A percentile compares a stretch with the other conserved stretches of the same genome.
phyloP scores from a whole-genome alignment of 169 alveolate genomes.

The Plasmodium gallinaceum region DNA sequence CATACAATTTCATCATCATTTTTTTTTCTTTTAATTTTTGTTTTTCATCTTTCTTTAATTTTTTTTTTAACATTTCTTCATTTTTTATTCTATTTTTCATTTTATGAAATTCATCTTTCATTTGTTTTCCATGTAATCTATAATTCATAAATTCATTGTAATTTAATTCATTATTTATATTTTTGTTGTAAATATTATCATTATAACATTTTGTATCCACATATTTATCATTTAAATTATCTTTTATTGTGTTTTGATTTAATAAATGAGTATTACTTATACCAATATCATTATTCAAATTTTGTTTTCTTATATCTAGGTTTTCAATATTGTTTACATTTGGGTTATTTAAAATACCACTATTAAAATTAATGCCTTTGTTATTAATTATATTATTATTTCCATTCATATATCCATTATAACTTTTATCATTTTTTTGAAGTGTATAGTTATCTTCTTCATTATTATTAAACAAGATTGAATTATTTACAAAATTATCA shows the following conservation, averaged over 20 bases:
- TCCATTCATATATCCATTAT: not conserved
- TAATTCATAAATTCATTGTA: not conserved
- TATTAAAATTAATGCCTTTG: not conserved
- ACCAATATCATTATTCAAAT: no score
- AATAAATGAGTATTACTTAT: no score
- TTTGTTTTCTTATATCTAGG: not conserved
- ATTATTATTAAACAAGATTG: no score
- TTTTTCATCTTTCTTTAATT: constrained; percentile 60
- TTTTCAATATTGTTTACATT: not conserved
- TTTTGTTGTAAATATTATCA: not conserved
- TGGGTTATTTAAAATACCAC: not conserved
- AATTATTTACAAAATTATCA: no score
- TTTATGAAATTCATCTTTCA: constrained; percentile 4
- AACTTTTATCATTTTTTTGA: not conserved
- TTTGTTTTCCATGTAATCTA: not conserved
- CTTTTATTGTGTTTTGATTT: no score
- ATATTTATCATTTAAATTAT: no score
- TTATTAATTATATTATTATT: not conserved
- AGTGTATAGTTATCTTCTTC: not conserved
- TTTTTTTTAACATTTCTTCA: constrained; percentile 39
- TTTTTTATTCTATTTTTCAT: not conserved
- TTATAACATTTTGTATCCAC: no score
- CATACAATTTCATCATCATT: constrained; percentile 35
- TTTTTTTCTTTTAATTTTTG: constrained; percentile 66
- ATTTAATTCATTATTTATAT: not conserved